These are phyloP conservation scores for Wickerhamiella pararugosa DNA, from an alignment of 1,139 yeast species.

Conservation along the genomic window DNA sequence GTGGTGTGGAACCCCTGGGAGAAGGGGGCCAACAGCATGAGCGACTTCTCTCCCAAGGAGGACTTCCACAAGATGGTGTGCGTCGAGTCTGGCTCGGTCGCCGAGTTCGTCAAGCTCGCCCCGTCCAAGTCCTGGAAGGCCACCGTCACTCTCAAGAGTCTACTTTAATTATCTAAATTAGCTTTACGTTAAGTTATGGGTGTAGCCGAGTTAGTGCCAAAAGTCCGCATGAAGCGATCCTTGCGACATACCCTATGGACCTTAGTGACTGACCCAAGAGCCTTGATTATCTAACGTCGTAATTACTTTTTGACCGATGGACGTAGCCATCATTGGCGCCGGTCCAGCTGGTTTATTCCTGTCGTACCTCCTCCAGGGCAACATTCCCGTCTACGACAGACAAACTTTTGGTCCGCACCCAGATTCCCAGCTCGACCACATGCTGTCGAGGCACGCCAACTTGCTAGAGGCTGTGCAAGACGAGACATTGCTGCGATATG, in stretches of 20 bases:
- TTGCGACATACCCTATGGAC: no score
- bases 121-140: slow-evolving; percentile 65
- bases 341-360: slow-evolving; percentile 25
- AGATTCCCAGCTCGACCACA: slow-evolving; percentile 18
- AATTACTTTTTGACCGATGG: neutral
- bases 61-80: slow-evolving; percentile 85
- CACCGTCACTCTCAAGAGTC: slow-evolving; percentile 35
- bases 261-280: no score
- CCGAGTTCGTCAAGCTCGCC: slow-evolving; percentile 42
- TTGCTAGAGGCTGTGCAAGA: slow-evolving; percentile 18
- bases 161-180: neutral
- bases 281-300: no score
- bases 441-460: slow-evolving; percentile 11
- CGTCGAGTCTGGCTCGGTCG: slow-evolving; percentile 84
- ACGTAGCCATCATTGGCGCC: slow-evolving; percentile 18
- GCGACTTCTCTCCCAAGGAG: slow-evolving; percentile 70
- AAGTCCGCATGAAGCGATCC: no score
- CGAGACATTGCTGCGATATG: slow-evolving; percentile 14
- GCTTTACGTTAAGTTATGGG: neutral
- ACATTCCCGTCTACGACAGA: slow-evolving; percentile 22
- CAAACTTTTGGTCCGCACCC: slow-evolving; percentile 21
- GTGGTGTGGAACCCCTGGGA: slow-evolving; percentile 99
- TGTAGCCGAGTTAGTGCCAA: no score
- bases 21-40: slow-evolving; percentile 63
- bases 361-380: slow-evolving; percentile 22